Evolutionary conservation across 1,139 yeast species (phyloP), one percentile per base, ranked within the genome.

Genomic region (Yamadazyma sp.): DNA sequence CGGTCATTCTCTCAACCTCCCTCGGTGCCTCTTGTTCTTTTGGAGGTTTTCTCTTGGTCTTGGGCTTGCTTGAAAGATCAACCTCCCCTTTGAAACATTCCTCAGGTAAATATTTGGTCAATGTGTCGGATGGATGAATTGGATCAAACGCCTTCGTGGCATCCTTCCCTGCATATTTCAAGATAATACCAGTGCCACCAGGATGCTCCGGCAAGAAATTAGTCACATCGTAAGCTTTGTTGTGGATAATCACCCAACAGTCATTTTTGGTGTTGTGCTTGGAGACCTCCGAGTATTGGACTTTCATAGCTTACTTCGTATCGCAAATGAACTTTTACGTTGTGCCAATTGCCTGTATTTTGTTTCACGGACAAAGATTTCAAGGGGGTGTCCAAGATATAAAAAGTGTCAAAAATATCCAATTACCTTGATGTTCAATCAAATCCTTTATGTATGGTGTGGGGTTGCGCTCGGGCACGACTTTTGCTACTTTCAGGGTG

Each of bases 51-150:
- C 4, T 11, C 14, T 31, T 11, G 25, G 16, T 5, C 20, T 17
- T 32, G 28, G 34, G 33, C 49, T 50, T 10, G 18, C 20, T 24
- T 3, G 44, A 41, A 8, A 48, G 49, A 44, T 50, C 55, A 6
- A 62, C 70, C 20, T 59, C 66, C 2, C 74, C 74, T 44, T 53
- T 48, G 44, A 64, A 71, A 34, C 51, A 55, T 41, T 66, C 50
- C 12, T 54, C 49, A 1, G 57, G 55, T 50, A 72, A 62, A 44
- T 71, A 70, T 51, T 69, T 71, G 16, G 54, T 79, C 36, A 89
- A 67, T 8, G 89, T 84, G 51, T 85, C 92, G 12, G 83, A 77
- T 0, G 96, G 95, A 61, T 91, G 98, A 42, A 91, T 75, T 7
- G 95, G 95, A 45, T 75, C 79, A 55, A 77, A 77, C 10, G 73